These are phyloP conservation scores for Salix suchowensis DNA, from an alignment of 345 rosid genomes.

Conservation along the genomic window DNA sequence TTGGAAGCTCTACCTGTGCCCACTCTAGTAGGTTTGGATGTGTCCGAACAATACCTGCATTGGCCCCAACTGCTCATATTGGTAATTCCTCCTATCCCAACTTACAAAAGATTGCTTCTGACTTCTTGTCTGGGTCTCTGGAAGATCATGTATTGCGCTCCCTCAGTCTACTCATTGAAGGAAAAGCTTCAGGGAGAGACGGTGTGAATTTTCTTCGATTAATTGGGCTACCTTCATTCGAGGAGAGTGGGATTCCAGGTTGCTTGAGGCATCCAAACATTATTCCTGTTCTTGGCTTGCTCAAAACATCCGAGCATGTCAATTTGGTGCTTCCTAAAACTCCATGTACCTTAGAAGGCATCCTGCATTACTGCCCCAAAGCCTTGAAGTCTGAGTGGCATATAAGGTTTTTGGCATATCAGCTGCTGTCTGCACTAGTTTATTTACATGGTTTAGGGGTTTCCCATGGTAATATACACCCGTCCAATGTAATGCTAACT, in stretches of 20 bases:
- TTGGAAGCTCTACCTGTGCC: slow-evolving; percentile 30
- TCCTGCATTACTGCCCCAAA: slow-evolving; percentile 71
- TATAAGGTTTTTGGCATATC: slow-evolving; percentile 59
- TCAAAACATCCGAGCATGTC: slow-evolving; percentile 42
- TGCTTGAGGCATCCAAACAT: slow-evolving; percentile 82
- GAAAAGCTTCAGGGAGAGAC: slow-evolving; percentile 67
- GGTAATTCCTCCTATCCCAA: slow-evolving; percentile 36
- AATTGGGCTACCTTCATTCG: slow-evolving; percentile 58
- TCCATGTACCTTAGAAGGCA: slow-evolving; percentile 62
- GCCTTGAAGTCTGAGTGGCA: slow-evolving; percentile 74
- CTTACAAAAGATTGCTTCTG: slow-evolving; percentile 51
- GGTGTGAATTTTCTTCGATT: slow-evolving; percentile 49
- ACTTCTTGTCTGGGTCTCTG: slow-evolving; percentile 45
- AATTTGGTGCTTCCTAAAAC: slow-evolving; percentile 63
- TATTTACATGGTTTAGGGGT: slow-evolving; percentile 61
- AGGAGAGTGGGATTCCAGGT: slow-evolving; percentile 41
- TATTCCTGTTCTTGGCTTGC: slow-evolving; percentile 60
- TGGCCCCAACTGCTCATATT: slow-evolving; percentile 59
- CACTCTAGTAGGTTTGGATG: slow-evolving; percentile 46
- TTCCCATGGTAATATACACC: slow-evolving; percentile 66
- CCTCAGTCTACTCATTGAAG: slow-evolving; percentile 51
- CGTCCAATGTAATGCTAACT: slow-evolving; percentile 63
- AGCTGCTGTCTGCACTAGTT: slow-evolving; percentile 68
- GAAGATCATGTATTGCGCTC: slow-evolving; percentile 69
- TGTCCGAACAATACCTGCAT: slow-evolving; percentile 40